A percentile compares a stretch with the other conserved stretches of the same genome.
These are phyloP conservation scores for Thalassiosira livingstoniorum DNA, from an alignment of 352 stramenopile genomes.

Conservation along the genomic window DNA sequence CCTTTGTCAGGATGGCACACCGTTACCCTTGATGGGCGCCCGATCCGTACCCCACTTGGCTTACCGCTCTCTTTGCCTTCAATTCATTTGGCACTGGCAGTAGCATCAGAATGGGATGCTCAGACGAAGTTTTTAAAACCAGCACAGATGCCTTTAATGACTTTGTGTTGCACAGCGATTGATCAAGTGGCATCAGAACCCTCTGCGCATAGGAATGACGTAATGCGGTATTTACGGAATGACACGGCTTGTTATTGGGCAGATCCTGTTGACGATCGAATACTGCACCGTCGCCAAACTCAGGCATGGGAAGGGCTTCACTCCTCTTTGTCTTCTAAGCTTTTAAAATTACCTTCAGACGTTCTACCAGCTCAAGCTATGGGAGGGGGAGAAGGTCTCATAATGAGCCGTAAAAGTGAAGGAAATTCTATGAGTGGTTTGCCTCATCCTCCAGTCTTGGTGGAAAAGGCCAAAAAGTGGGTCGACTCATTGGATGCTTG, in stretches of 20 bases:
- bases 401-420: slow-evolving; percentile 58
- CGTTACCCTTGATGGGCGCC: slow-evolving; percentile 78
- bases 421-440: slow-evolving; percentile 63
- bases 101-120: slow-evolving; percentile 86
- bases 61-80: slow-evolving; percentile 76
- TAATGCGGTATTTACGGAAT: slow-evolving; percentile 85
- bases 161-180: slow-evolving; percentile 87
- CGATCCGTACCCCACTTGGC: slow-evolving; percentile 76
- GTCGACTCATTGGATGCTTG: slow-evolving; percentile 84
- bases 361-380: slow-evolving; percentile 56
- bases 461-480: slow-evolving; percentile 68
- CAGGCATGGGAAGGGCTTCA: slow-evolving; percentile 76
- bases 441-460: slow-evolving; percentile 78
- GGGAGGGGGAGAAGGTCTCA: slow-evolving; percentile 35
- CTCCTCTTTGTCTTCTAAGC: slow-evolving; percentile 22
- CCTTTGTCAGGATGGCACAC: slow-evolving; percentile 65
- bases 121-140: slow-evolving; percentile 85
- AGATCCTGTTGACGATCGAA: slow-evolving; percentile 76
- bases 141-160: slow-evolving; percentile 90
- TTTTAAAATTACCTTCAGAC: slow-evolving; percentile 45
- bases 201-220: slow-evolving; percentile 62
- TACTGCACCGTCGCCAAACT: slow-evolving; percentile 76
- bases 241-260: slow-evolving; percentile 88
- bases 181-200: slow-evolving; percentile 84
- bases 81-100: slow-evolving; percentile 68